Base-by-base conservation (phyloP, 176 grass and related monocot genomes). In the Aegilops sharonensis region DNA sequence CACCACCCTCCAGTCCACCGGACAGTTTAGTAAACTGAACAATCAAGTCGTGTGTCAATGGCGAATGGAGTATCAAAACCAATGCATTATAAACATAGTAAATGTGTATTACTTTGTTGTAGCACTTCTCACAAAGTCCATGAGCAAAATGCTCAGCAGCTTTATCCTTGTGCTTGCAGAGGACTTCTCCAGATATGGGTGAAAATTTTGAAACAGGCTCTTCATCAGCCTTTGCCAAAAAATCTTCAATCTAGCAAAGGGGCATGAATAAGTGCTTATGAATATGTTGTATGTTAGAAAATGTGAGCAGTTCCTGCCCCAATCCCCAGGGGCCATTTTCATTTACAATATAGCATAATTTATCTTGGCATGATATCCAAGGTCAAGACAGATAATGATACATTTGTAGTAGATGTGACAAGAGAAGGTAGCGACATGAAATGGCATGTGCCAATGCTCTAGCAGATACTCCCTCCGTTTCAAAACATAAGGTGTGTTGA, bases 81-180 rank as follows among this genome's bases (percentile, higher is more conserved):
- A 86, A 80, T 75, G 13, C 18, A 86, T 5, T 45, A 8, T 50
- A 76, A 17, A 48, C 59, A 86, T 42, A 34, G 54, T 20, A 36
- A 52, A 79, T 52, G 14, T n/a, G 23, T 65, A 52, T 77, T 92
- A 98, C 96, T 81, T 98, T 91, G 52, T 88, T 85, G 79, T 91
- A 98, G 75, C 93, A 98, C 92, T 95, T 92, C 79, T 90, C 90
- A 85, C 96, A 98, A 92, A 98, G 96, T 75, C 96, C 93, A 84
- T 98, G 93, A 59, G 96, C 96, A 92, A 98, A 98, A 94, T 98
- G 93, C 24, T 72, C 42, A 37, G 11, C 75, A 12, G 24, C 85
- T 17, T 48, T 63, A 82, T 82, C 88, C 79, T 98, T 98, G 85
- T 95, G 96, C 80, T 98, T 94, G 79, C 96, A 98, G 54, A 98